These are phyloP conservation scores for Crithidia acanthocephali DNA, from an alignment of 208 protist genomes.

Conservation along the genomic window DNA sequence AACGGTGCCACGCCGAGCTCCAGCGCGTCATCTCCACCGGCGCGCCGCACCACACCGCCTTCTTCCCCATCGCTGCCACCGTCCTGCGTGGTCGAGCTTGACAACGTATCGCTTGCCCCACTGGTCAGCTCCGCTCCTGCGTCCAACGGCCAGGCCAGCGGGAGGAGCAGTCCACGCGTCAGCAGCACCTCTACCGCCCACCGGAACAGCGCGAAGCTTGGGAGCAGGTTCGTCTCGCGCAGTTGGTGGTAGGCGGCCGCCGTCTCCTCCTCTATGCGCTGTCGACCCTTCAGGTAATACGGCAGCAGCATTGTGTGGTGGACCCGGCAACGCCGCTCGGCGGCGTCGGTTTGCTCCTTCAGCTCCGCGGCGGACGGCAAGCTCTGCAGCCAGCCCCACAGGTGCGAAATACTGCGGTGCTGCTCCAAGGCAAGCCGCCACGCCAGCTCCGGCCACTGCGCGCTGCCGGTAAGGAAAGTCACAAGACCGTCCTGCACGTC, in stretches of 20 bases:
- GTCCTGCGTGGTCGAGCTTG: not conserved
- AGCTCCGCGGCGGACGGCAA: slow-evolving; percentile 54
- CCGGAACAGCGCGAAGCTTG: slow-evolving; percentile 43
- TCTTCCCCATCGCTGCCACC: not conserved
- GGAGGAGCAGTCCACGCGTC: slow-evolving; percentile 58
- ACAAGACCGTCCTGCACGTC: slow-evolving; percentile 43
- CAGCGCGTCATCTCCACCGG: not conserved
- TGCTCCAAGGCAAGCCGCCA: slow-evolving; percentile 83
- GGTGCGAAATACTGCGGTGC: slow-evolving; percentile 71
- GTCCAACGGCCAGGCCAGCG: slow-evolving; percentile 49
- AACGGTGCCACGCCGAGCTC: slow-evolving; percentile 87
- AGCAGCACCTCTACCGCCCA: slow-evolving; percentile 75
- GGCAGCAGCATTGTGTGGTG: slow-evolving; percentile 68
- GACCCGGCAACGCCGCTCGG: slow-evolving; percentile 60
- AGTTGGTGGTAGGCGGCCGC: slow-evolving; percentile 46
- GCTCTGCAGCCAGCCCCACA: slow-evolving; percentile 87
- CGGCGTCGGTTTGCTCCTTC: slow-evolving; percentile 35
- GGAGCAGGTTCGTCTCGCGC: slow-evolving; percentile 46
- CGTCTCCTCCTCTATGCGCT: slow-evolving; percentile 54
- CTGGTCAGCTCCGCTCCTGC: not conserved
- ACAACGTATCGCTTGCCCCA: not conserved
- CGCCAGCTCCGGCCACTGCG: slow-evolving; percentile 71
- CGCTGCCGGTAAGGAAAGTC: slow-evolving; percentile 51
- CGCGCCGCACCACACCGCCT: not conserved
- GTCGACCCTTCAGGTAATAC: slow-evolving; percentile 44